These are phyloP conservation scores for Lachnellula subtilissima DNA, from an alignment of 2,329 filamentous ascomycete genomes.

Conservation along the genomic window DNA sequence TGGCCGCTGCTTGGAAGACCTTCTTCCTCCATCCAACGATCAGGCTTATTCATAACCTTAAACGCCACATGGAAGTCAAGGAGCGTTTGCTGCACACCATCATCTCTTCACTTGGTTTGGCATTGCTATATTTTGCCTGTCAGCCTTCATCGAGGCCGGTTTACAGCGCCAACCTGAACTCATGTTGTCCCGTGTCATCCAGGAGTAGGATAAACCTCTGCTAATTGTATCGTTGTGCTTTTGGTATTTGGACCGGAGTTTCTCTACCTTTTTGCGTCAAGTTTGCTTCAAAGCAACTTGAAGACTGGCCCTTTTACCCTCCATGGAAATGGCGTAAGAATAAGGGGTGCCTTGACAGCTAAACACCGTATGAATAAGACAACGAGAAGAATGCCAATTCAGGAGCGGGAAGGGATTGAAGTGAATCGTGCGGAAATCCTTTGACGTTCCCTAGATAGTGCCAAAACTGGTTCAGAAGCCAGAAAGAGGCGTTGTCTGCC, in stretches of 20 bases:
- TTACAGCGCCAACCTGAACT: neutral
- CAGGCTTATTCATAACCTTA: constrained; percentile 2
- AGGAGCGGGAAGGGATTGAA: neutral
- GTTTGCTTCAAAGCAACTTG: neutral
- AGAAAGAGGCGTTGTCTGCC: neutral
- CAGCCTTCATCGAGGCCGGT: neutral
- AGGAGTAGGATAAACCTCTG: neutral
- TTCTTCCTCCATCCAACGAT: constrained; percentile 7
- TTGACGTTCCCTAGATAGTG: neutral
- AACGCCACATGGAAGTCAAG: constrained; percentile 6
- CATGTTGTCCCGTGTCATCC: neutral
- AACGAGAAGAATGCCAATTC: too few species aligned
- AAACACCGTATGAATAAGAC: too few species aligned
- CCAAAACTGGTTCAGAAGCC: neutral
- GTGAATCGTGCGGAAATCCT: neutral
- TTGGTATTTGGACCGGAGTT: neutral
- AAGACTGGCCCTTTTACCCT: neutral
- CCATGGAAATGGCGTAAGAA: neutral
- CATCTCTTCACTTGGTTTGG: neutral
- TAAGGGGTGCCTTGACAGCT: too few species aligned
- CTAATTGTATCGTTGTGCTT: neutral
- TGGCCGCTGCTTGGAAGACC: constrained; percentile 1
- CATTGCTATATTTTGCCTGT: neutral
- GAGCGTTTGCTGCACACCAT: neutral
- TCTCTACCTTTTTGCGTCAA: neutral